A percentile compares a stretch with the other conserved stretches of the same genome.
These are phyloP conservation scores for Prosopis cineraria DNA, from an alignment of 306 rosid species.

Conservation along the genomic window DNA sequence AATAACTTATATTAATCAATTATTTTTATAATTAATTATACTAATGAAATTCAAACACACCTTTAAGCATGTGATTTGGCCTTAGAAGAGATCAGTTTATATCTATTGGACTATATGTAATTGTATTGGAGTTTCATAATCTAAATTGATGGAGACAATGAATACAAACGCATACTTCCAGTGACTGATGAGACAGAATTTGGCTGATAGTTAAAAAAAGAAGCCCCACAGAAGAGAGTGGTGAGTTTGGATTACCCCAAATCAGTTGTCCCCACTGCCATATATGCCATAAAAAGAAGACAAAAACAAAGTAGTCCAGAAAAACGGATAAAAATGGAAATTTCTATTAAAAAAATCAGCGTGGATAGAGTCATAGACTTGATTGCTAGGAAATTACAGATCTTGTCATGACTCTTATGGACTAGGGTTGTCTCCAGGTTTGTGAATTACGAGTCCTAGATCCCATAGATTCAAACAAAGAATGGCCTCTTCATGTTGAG, in stretches of 20 bases:
- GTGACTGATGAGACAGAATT: not conserved
- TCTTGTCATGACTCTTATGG: not conserved
- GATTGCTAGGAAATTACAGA: not conserved
- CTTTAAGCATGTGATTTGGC: not conserved
- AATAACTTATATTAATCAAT: too few relatives aligned
- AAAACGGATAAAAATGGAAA: not conserved
- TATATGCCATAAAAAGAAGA: not conserved
- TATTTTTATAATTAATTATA: too few relatives aligned
- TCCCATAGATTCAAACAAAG: not conserved
- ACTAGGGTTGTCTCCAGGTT: not conserved
- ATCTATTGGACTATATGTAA: not conserved
- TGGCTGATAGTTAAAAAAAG: too few relatives aligned
- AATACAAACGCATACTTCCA: not conserved
- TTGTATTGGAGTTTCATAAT: not conserved
- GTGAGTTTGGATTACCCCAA: not conserved
- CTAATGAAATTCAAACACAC: too few relatives aligned
- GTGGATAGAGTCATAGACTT: not conserved
- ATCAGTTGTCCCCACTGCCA: not conserved
- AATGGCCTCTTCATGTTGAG: not conserved
- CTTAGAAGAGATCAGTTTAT: not conserved
- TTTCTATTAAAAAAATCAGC: not conserved
- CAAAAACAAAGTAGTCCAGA: not conserved
- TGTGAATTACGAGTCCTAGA: not conserved
- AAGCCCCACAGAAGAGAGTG: too few relatives aligned
- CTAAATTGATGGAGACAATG: not conserved